phyloP scores from a whole-genome alignment of 345 rosid species.

The Eucalyptus sp. region DNA sequence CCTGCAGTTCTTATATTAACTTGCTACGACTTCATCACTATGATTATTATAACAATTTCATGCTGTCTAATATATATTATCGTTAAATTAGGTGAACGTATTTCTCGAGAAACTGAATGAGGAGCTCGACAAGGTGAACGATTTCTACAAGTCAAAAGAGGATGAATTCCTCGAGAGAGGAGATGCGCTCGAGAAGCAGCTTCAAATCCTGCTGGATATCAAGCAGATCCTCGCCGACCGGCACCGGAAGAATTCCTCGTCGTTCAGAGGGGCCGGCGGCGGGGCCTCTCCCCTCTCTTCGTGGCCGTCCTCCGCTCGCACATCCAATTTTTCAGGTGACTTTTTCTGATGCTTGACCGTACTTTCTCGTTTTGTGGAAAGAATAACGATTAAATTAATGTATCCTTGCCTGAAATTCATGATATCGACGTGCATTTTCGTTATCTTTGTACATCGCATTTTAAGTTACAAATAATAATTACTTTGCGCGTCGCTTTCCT shows the following conservation, averaged over 20 bases:
- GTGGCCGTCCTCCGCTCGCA: constrained; percentile 28
- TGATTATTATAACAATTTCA: neutral
- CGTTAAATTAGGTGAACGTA: constrained; percentile 33
- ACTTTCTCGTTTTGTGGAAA: neutral
- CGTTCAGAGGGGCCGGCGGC: neutral
- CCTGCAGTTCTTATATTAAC: neutral
- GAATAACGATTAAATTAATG: neutral
- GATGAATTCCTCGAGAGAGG: constrained; percentile 80
- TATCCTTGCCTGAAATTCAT: neutral
- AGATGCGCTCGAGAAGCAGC: constrained; percentile 66
- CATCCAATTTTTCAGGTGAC: constrained; percentile 59
- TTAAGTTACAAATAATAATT: neutral
- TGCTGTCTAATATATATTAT: neutral
- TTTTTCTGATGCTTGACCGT: neutral
- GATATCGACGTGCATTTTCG: neutral
- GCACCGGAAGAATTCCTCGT: constrained; percentile 17
- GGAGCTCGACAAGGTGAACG: constrained; percentile 76
- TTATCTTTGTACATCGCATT: neutral
- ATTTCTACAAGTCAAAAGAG: constrained; percentile 60
- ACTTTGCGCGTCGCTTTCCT: neutral
- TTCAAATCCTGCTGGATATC: constrained; percentile 54
- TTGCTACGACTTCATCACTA: neutral
- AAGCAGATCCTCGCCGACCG: constrained; percentile 48
- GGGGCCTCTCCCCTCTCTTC: constrained; percentile 16
- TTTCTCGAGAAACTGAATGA: constrained; percentile 64